Evolutionary conservation across 345 rosid genomes (phyloP).

Genomic region (Tarenaya hassleriana): DNA sequence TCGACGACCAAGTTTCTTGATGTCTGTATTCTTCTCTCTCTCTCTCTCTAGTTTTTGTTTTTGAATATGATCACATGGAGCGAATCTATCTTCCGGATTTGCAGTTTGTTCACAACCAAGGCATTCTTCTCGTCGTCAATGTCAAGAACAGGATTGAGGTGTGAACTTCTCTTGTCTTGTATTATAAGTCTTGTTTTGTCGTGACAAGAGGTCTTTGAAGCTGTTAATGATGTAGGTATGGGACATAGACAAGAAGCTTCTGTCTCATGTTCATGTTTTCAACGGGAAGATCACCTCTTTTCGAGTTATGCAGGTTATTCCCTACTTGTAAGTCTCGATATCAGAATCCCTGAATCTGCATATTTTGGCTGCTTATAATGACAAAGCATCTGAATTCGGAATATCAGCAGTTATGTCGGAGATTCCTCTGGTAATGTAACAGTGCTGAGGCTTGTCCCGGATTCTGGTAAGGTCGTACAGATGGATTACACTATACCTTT

Average conservation of each 20-base stretch:
- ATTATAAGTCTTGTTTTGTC: background rate
- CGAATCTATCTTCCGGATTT: constrained; percentile 13
- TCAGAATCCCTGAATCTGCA: constrained; percentile 6
- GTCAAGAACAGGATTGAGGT: constrained; percentile 70
- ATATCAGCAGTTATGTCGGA: constrained; percentile 64
- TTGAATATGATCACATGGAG: constrained; percentile 4
- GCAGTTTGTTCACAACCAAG: constrained; percentile 71
- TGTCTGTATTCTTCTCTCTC: no score
- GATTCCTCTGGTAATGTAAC: constrained; percentile 66
- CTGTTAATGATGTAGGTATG: constrained; percentile 48
- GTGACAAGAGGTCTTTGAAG: constrained; percentile 11
- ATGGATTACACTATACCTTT: constrained; percentile 70
- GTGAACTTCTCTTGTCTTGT: no score
- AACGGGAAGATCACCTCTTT: constrained; percentile 60
- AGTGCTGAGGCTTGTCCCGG: constrained; percentile 58
- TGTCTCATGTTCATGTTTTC: constrained; percentile 46
- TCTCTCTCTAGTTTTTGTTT: background rate
- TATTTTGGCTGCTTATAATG: constrained; percentile 13
- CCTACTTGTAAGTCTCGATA: constrained; percentile 53
- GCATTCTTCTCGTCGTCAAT: constrained; percentile 67
- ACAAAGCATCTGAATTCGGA: constrained; percentile 16
- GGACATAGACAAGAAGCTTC: constrained; percentile 64
- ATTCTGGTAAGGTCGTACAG: constrained; percentile 30
- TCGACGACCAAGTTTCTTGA: no score
- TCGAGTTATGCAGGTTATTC: constrained; percentile 49